These are phyloP conservation scores for Sextonia rubra DNA, from an alignment of 164 flowering plant genomes.

Conservation along the genomic window DNA sequence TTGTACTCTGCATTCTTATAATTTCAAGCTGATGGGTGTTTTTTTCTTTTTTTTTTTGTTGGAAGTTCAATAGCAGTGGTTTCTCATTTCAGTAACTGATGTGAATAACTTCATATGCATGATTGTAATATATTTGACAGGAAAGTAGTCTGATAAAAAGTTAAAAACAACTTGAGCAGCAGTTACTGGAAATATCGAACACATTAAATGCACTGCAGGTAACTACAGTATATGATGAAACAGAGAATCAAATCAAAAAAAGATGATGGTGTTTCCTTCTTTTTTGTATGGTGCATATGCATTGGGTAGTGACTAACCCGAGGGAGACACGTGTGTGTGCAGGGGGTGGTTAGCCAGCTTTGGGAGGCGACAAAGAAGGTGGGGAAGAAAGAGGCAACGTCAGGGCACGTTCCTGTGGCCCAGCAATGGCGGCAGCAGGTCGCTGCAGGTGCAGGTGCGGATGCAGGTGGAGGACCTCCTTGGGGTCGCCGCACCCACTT, in stretches of 20 bases:
- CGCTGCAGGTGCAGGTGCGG: constrained; percentile 13
- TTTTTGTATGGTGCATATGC: not conserved
- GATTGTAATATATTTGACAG: not conserved
- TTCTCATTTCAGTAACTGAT: too few relatives aligned
- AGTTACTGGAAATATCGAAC: constrained; percentile 10
- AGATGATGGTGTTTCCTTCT: not conserved
- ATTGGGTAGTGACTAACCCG: too few relatives aligned
- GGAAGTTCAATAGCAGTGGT: not conserved
- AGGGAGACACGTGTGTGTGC: constrained; percentile 15
- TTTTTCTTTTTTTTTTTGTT: too few relatives aligned
- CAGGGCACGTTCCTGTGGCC: constrained; percentile 64
- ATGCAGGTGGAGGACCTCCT: constrained; percentile 23
- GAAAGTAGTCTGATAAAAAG: constrained; percentile 12
- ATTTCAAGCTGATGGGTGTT: too few relatives aligned
- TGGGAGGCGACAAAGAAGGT: not conserved
- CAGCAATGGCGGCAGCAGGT: constrained; percentile 7
- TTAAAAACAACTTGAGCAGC: constrained; percentile 15
- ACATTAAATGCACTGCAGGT: constrained; percentile 24
- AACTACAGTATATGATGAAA: not conserved
- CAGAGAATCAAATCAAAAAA: not conserved
- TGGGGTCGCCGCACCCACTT: constrained; percentile 44
- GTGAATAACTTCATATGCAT: not conserved
- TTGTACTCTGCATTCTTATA: too few relatives aligned
- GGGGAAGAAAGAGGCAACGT: not conserved
- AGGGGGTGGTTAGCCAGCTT: constrained; percentile 14